A percentile compares a stretch with the other conserved stretches of the same genome.
Conservation (phyloP, 2,329 filamentous ascomycete species). For the Fusarium ambrosium region DNA sequence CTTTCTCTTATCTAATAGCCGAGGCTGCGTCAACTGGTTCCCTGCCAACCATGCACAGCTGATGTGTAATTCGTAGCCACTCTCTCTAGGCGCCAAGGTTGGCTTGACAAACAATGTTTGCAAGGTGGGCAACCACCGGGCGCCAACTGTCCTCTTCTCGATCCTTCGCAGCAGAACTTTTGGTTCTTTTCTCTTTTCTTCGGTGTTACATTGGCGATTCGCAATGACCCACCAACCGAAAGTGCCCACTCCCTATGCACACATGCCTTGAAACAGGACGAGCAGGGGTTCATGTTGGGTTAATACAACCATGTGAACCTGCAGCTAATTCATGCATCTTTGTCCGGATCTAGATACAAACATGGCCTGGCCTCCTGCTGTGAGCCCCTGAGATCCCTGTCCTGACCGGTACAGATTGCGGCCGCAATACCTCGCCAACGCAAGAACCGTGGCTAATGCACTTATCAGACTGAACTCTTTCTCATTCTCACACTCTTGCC, state of each 20-base stretch:
- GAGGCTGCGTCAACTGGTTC: not conserved
- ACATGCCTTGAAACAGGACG: not conserved
- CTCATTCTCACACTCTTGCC: not conserved
- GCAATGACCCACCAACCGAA: constrained; percentile 5
- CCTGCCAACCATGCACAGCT: not conserved
- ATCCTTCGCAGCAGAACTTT: constrained; percentile 16
- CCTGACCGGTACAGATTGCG: not conserved
- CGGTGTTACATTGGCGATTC: not conserved
- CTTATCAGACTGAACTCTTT: not conserved
- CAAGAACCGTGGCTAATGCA: not conserved
- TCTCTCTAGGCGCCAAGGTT: not conserved
- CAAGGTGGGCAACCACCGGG: not conserved
- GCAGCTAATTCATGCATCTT: not conserved
- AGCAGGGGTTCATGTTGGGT: not conserved
- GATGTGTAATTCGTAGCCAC: not conserved
- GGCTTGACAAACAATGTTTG: not conserved
- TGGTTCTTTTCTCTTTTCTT: constrained; percentile 1
- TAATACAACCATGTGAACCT: not conserved
- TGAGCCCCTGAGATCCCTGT: not conserved
- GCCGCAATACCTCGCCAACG: not conserved
- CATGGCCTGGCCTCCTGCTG: constrained; percentile 7
- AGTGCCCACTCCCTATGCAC: not conserved
- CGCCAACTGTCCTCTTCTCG: not conserved
- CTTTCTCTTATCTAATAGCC: not conserved
- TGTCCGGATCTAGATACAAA: constrained; percentile 16